Conservation (phyloP, 768 basidiomycete genomes). For the Phanerodontia chrysosporium region DNA sequence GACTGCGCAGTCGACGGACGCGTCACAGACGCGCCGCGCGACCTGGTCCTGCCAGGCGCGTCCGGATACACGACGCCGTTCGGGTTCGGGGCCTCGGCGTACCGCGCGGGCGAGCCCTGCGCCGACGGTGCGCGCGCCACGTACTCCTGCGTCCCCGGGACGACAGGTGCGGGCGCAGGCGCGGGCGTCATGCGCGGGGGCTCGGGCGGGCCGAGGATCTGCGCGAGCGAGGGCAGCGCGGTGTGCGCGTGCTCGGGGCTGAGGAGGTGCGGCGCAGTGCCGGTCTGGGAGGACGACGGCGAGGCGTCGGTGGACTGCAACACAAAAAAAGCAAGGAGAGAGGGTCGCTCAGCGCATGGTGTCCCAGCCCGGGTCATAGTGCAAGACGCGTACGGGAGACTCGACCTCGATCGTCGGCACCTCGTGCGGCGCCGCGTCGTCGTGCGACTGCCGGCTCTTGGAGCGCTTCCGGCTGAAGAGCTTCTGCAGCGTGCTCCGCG, state of each 20-base stretch:
- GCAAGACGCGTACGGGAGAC: slow-evolving; percentile 17
- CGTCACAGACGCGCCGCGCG: slow-evolving; percentile 3
- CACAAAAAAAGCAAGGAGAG: too few species aligned
- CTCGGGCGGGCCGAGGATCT: slow-evolving; percentile 6
- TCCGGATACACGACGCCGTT: slow-evolving; percentile 10
- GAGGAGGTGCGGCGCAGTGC: slow-evolving; percentile 21
- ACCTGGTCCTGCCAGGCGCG: slow-evolving; percentile 6
- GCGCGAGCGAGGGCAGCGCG: slow-evolving; percentile 11
- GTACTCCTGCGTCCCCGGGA: not conserved
- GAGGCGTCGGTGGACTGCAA: slow-evolving; percentile 20
- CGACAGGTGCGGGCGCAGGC: not conserved
- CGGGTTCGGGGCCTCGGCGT: slow-evolving; percentile 8
- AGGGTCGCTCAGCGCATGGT: not conserved
- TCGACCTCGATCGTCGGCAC: slow-evolving; percentile 23
- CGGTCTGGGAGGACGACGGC: slow-evolving; percentile 13
- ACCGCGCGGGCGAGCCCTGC: not conserved
- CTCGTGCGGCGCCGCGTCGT: slow-evolving; percentile 7
- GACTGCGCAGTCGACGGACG: not conserved
- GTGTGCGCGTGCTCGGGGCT: slow-evolving; percentile 25
- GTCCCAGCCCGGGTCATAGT: not conserved
- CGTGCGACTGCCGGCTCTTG: slow-evolving; percentile 9
- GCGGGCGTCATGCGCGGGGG: not conserved
- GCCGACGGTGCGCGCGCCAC: not conserved
- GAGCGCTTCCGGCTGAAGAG: slow-evolving; percentile 17
- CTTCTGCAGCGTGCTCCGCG: slow-evolving; percentile 11